These are phyloP conservation scores for Ilyonectria mors-panacis DNA, from an alignment of 2,329 filamentous ascomycete genomes.

Conservation along the genomic window DNA sequence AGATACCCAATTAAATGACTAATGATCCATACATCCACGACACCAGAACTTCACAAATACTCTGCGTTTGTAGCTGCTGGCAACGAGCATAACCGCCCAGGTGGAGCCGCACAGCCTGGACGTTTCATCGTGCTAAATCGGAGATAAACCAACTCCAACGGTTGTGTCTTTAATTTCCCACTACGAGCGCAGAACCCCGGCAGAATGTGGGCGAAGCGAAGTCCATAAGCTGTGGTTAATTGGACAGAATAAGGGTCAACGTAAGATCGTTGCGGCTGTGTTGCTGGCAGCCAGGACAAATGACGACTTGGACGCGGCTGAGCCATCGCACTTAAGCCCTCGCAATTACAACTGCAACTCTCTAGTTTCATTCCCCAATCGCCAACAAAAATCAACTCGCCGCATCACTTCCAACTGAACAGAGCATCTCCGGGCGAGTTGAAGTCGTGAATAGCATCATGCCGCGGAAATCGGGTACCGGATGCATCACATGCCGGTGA, in stretches of 20 bases:
- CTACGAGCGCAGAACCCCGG: neutral
- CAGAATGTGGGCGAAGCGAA: neutral
- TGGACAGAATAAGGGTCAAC: neutral
- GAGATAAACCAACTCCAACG: neutral
- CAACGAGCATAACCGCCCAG: neutral
- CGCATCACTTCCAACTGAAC: neutral
- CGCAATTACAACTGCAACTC: neutral
- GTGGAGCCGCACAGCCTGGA: neutral
- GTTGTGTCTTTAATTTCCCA: neutral
- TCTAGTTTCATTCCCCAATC: neutral
- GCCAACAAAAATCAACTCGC: neutral
- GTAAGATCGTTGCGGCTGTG: neutral
- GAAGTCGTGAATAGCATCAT: constrained; percentile 21
- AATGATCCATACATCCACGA: neutral
- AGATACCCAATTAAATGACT: constrained; percentile 44
- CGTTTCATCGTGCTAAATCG: neutral
- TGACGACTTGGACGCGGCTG: constrained; percentile 3
- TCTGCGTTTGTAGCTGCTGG: neutral
- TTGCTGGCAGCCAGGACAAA: neutral
- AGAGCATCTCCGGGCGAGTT: neutral
- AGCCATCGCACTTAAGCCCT: neutral
- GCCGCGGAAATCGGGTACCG: constrained; percentile 45
- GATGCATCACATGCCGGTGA: constrained; percentile 48
- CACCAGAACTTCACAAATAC: neutral
- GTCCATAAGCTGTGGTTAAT: neutral